These are phyloP conservation scores for Cinnamomum micranthum DNA, from an alignment of 164 flowering plant species.

Conservation along the genomic window DNA sequence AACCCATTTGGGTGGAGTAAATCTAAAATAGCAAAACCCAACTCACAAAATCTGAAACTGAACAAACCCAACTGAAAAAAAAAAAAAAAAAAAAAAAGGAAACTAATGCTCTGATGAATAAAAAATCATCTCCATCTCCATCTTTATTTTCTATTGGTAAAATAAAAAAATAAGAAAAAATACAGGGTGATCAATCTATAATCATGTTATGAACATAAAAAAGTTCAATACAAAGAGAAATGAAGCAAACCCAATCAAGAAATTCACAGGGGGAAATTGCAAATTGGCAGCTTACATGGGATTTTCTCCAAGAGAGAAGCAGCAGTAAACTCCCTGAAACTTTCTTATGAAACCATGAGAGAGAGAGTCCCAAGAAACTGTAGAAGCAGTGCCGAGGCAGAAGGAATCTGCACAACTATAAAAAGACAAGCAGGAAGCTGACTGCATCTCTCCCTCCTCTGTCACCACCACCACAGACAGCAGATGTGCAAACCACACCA, in stretches of 20 bases:
- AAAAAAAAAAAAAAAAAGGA: too few species aligned
- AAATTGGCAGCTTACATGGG: constrained; percentile 7
- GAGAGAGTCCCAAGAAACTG: constrained; percentile 13
- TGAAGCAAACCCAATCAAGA: too few species aligned
- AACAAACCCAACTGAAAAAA: not conserved
- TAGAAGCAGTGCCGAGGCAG: constrained; percentile 9
- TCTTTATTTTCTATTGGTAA: too few species aligned
- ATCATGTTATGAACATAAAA: too few species aligned
- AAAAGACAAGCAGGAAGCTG: constrained; percentile 8
- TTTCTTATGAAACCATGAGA: not conserved
- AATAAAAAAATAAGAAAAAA: too few species aligned
- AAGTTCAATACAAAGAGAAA: too few species aligned
- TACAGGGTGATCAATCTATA: too few species aligned
- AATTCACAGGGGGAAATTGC: too few species aligned
- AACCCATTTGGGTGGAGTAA: not conserved
- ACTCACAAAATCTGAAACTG: not conserved
- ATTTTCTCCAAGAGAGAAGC: constrained; percentile 12
- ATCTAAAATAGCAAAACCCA: not conserved
- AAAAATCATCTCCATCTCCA: too few species aligned
- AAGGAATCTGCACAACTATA: constrained; percentile 9
- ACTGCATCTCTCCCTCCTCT: constrained; percentile 3
- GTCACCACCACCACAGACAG: not conserved
- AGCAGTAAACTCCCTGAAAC: constrained; percentile 6
- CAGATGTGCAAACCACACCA: not conserved
- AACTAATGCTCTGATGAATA: too few species aligned